Percentiles rank a stretch among this genome's conserved stretches.
Evolutionary conservation across 2,329 filamentous ascomycete genomes (phyloP).

Genomic region (Neurospora sp.): DNA sequence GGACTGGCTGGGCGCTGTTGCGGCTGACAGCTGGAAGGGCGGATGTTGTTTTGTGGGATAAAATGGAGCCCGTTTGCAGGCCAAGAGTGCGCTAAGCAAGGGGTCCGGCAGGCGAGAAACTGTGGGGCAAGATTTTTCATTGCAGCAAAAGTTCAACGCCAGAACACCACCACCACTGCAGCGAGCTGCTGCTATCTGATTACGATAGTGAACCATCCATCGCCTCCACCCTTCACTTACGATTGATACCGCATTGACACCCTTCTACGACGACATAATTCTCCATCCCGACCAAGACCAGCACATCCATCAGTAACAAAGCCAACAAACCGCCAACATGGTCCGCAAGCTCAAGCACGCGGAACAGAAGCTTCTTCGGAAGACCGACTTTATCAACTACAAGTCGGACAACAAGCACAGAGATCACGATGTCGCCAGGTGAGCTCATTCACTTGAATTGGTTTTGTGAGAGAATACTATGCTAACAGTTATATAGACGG

Average conservation of each 20-base stretch:
- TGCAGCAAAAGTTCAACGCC: not conserved
- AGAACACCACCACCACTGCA: not conserved
- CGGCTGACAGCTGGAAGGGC: not conserved
- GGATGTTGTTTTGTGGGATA: constrained; percentile 8
- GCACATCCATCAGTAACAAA: not conserved
- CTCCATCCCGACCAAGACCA: not conserved
- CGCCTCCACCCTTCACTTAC: not conserved
- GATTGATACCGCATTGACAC: not conserved
- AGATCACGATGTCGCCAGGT: constrained; percentile 50
- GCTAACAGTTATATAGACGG: constrained; percentile 38
- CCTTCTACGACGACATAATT: not conserved
- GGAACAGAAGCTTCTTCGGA: constrained; percentile 89
- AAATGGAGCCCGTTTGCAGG: constrained; percentile 1
- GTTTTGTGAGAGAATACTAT: not conserved
- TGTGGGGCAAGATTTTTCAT: constrained; percentile 3
- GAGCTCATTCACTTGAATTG: constrained; percentile 24
- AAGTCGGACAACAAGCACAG: constrained; percentile 80
- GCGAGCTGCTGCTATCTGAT: not conserved
- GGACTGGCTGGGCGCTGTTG: not conserved
- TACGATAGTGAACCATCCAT: not conserved
- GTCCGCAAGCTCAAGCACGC: constrained; percentile 94
- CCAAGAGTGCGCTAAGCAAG: not conserved
- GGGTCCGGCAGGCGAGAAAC: not conserved
- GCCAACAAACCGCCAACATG: constrained; percentile 44
- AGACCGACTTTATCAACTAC: constrained; percentile 78